Evolutionary conservation across 2,329 filamentous ascomycete genomes (phyloP), one percentile per base, ranked within the genome.

Genomic region (Fusarium haematococcum): DNA sequence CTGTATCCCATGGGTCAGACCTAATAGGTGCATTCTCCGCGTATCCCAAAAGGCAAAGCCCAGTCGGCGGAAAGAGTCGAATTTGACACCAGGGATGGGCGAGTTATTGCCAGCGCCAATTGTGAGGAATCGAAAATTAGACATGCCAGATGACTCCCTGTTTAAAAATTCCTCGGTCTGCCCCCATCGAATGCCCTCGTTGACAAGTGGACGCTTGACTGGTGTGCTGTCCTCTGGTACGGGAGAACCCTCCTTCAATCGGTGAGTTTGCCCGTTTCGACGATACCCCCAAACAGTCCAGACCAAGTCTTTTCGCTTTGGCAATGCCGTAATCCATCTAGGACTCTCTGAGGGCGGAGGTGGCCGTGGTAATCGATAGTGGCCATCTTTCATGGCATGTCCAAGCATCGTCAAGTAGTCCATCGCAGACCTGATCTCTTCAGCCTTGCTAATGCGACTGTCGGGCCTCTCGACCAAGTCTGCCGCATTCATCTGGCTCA

Each of bases 1-100:
- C 2, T 30, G 27, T 30, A 30, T 48, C 23, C 23, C 43, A 48
- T 2, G 14, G 43, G 43, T 45, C 20, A 45, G 20, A 7, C 43
- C 43, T 45, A 45, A 45, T 16, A 45, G 43, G 14, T 45, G 43
- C 43, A 45, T 25, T 16, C 76, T 72, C 61, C 63, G 30, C 35
- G 9, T 33, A 57, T 77, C 75, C 74, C 75, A 78, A 20, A 75
- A 60, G 3, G 72, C 68, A 25, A 78, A 56, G 10, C 74, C 74
- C 1, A 75, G 23, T 11, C 4, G 72, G 10, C 73, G 71, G 59
- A 72, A 77, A 3, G 71, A 71, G 45, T 69, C 61, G 48, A 77
- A 74, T 20, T 68, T 65, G 13, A 68, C 45, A 9, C 73, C 71
- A 7, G 64, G 43, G 5, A 75, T 43, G 4, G 73, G 73, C 25